Evolutionary conservation across 225 moss, liverwort and hornwort species (phyloP).

Genomic region (Asterella californica): DNA sequence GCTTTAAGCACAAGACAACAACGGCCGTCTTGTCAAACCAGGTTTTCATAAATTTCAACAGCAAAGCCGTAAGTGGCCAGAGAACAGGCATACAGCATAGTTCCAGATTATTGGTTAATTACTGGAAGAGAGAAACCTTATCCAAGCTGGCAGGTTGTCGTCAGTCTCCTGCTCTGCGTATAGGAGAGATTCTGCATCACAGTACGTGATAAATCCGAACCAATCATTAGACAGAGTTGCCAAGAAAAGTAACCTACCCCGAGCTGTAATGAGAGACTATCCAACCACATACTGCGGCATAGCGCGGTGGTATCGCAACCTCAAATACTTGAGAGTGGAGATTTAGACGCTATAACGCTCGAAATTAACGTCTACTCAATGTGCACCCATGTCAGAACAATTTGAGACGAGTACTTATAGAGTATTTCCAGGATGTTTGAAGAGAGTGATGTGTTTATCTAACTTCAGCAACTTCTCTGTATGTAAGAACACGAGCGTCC

Average conservation of each 20-base stretch:
- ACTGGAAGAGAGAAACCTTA: neutral
- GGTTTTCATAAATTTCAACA: neutral
- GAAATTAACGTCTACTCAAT: neutral
- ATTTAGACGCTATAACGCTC: neutral
- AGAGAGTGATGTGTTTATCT: neutral
- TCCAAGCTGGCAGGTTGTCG: slow-evolving; percentile 7
- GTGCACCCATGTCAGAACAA: neutral
- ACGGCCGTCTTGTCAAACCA: neutral
- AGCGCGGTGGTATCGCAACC: neutral
- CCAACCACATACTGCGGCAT: neutral
- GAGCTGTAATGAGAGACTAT: neutral
- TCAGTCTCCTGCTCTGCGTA: neutral
- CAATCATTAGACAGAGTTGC: neutral
- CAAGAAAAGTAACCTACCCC: neutral
- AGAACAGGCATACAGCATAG: neutral
- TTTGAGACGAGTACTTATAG: neutral
- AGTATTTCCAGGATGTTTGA: neutral
- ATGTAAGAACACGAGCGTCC: neutral
- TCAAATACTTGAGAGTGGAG: neutral
- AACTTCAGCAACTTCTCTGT: neutral
- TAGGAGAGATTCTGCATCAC: neutral
- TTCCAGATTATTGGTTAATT: neutral
- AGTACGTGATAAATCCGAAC: neutral
- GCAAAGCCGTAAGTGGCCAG: neutral
- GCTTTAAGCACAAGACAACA: neutral